Evolutionary conservation across 106 monocot species (phyloP), one percentile per base, ranked within the genome.

Genomic region (Dendrobium huoshanense): DNA sequence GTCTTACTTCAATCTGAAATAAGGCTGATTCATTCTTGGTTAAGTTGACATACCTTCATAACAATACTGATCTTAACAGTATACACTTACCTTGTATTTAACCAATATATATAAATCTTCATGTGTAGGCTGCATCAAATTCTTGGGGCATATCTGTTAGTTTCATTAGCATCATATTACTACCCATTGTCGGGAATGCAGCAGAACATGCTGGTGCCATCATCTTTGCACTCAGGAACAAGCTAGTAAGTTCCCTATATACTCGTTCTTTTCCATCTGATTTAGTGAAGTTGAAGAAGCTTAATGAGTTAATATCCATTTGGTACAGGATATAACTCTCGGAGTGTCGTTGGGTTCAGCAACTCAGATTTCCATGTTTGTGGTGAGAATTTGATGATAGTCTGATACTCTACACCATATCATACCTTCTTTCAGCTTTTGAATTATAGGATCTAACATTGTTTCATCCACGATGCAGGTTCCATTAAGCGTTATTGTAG

Each of bases 291-390:
- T 0, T 76, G 45, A 76, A 24, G 45, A 76, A 24, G 48, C 16
- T 55, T 78, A 22, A 25, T 37, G 37, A 74, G 17, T 17, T 64
- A 7, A 54, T 59, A 4, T 55, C 11, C 31, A n/a, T 74, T 22
- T 81, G 24, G 7, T 85, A 17, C 81, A 95, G 95, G 94, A 97
- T 81, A 94, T 97, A 76, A 91, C 97, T 31, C 83, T 97, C 54
- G 96, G 94, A 19, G 97, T 97, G 55, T 87, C 97, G 2, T 75
- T 97, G 42, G 97, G 97, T 8, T 97, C 97, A n/a, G 92, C 97
- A 51, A 90, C 97, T 55, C 97, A 94, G 79, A 91, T 97, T 24
- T 94, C 92, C 65, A 86, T 97, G 86, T 97, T 97, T 83, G 97
- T 97, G 87, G 97, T 95, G 77, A 87, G 88, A 51, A 76, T 76